These are phyloP conservation scores for Penicillium coffeae DNA, from an alignment of 495 filamentous ascomycete genomes.

Conservation along the genomic window DNA sequence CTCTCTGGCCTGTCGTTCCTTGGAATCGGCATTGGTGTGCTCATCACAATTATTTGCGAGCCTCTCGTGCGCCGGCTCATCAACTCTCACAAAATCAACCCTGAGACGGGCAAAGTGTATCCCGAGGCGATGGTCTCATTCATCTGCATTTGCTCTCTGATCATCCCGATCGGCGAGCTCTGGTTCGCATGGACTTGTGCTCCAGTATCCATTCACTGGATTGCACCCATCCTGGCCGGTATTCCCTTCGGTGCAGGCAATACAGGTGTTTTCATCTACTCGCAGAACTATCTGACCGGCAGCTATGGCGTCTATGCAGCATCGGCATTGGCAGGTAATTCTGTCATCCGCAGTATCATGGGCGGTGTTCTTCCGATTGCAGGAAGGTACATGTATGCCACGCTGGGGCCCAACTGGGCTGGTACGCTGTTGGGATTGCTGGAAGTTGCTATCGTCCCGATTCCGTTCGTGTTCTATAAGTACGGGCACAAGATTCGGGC, in stretches of 20 bases:
- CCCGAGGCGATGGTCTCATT: slow-evolving; percentile 75
- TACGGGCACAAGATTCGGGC: slow-evolving; percentile 67
- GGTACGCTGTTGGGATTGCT: slow-evolving; percentile 69
- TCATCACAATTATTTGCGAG: slow-evolving; percentile 62
- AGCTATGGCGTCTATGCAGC: slow-evolving; percentile 78
- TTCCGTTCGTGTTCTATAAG: slow-evolving; percentile 74
- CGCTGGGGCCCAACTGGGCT: slow-evolving; percentile 73
- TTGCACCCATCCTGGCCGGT: slow-evolving; percentile 68
- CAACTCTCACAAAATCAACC: slow-evolving; percentile 63
- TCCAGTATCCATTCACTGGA: slow-evolving; percentile 68
- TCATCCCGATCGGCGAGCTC: slow-evolving; percentile 69
- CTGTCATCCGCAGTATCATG: slow-evolving; percentile 61
- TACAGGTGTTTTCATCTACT: slow-evolving; percentile 74
- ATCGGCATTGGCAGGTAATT: slow-evolving; percentile 72
- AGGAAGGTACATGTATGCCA: slow-evolving; percentile 65
- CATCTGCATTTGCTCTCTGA: slow-evolving; percentile 64
- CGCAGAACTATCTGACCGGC: slow-evolving; percentile 70
- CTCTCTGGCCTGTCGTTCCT: slow-evolving; percentile 68
- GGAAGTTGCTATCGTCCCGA: slow-evolving; percentile 67
- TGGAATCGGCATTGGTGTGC: slow-evolving; percentile 71
- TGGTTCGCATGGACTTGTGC: slow-evolving; percentile 80
- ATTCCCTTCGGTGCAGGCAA: slow-evolving; percentile 79
- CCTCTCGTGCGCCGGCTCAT: slow-evolving; percentile 71
- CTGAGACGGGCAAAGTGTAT: slow-evolving; percentile 58
- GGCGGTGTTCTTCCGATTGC: slow-evolving; percentile 73